Evolutionary conservation across 1,284 basidiomycete species (phyloP), one percentile per base, ranked within the genome.

Genomic region (Irpex sp.): DNA sequence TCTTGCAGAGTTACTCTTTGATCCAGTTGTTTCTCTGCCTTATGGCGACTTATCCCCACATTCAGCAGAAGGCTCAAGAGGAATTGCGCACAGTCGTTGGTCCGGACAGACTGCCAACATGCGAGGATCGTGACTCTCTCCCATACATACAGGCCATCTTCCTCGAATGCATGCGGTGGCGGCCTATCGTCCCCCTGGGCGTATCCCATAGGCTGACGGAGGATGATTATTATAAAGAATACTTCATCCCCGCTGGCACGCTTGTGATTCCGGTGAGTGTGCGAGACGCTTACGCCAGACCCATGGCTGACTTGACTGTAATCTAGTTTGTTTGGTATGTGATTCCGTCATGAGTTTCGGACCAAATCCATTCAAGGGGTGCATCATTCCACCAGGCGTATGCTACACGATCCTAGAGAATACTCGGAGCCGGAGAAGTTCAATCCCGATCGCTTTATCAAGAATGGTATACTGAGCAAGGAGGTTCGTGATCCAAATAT

Each of bases 41-140:
- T 2, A 72, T 77, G 74, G 65, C 70, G 0, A 64, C 70, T 9
- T 65, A 72, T 59, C 76, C 74, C 2, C 71, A 76, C 3, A 64
- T 74, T 8, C 72, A 74, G 61, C 49, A 60, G 33, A 72, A 67
- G 26, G 76, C 76, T 1, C 75, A 71, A 58, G 67, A 67, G 26
- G 72, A 78, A 59, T 61, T 78, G 11, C 76, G 77, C 61, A 60
- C 64, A 8, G 73, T 77, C 8, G 66, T 77, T 21, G 75, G 76
- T 8, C 51, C 50, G 0, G 55, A 64, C 33, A 63, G 76, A 15
- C 65, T 78, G 0, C 78, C 78, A 0, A 69, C 63, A n/a, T 73
- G 76, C 55, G 67, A 64, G 5, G 77, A 79, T 61, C 61, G 69
- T 35, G 56, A 66, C 1, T 64, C 63, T 5, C 64, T 78, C 7